A percentile compares a stretch with the other conserved stretches of the same genome.
Evolutionary conservation across 805 yeast genomes (phyloP).

Genomic region (Candida sphagnicola): DNA sequence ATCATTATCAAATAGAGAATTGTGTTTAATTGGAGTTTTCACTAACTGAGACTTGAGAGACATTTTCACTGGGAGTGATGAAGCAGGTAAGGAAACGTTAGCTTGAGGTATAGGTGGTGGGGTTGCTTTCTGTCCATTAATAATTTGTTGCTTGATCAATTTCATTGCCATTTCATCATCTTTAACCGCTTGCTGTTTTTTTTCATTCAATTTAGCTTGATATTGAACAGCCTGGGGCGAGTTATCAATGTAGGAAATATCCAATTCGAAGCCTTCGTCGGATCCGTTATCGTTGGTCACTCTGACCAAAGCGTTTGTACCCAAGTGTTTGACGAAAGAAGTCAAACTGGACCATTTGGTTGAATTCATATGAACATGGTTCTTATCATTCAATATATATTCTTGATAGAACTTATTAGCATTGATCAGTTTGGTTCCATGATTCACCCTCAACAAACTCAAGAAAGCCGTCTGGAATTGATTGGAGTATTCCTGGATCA

Average conservation of each 20-base stretch:
- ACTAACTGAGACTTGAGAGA: constrained; percentile 9
- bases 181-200: constrained; percentile 29
- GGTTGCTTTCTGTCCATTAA: constrained; percentile 28
- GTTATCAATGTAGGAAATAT: constrained; percentile 26
- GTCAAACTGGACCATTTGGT: constrained; percentile 75
- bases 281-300: constrained; percentile 33
- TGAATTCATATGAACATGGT: constrained; percentile 88
- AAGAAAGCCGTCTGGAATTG: constrained; percentile 65
- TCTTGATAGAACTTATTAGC: constrained; percentile 91
- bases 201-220: constrained; percentile 32
- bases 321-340: constrained; percentile 61
- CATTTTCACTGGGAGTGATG: constrained; percentile 19
- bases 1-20: constrained; percentile 10
- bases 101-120: background rate
- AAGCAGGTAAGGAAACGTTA: background rate
- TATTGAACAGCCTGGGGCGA: constrained; percentile 13
- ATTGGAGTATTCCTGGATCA: constrained; percentile 56
- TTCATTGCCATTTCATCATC: constrained; percentile 46
- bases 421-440: constrained; percentile 76
- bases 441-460: constrained; percentile 55
- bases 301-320: constrained; percentile 50
- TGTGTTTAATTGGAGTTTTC: constrained; percentile 6
- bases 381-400: constrained; percentile 66
- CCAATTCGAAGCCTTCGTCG: constrained; percentile 31
- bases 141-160: constrained; percentile 51